Evolutionary conservation across 768 basidiomycete species (phyloP), one percentile per base, ranked within the genome.

Genomic region (Lactifluus volemus): DNA sequence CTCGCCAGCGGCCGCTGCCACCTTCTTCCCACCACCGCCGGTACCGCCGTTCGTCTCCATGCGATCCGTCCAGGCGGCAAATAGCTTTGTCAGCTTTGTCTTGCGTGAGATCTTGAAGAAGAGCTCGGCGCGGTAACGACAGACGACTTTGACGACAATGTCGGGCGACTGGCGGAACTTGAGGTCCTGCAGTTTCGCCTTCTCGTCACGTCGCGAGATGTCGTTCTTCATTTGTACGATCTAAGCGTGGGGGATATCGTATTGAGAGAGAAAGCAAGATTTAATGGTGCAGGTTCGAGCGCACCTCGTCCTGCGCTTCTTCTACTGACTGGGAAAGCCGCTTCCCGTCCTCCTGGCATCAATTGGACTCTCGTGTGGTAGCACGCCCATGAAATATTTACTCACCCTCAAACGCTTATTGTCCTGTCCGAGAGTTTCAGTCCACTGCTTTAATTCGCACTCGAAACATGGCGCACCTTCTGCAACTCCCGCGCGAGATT

Each of bases 71-170:
- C 91, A 93, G 34, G 90, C 88, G 67, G 84, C 86, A 72, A 93
- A 91, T 58, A 93, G 78, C 58, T 87, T 81, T 58, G 85, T 84
- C 38, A 94, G 77, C 70, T 91, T 92, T 30, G 89, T 91, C 74
- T 92, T 92, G 71, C 92, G 86, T 9, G 89, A 89, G 65, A 94
- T 90, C 73, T 92, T 93, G 82, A 94, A 94, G 77, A 89, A 92
- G 45, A 94, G 79, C 68, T 94, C 91, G 4, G 91, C 89, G 49
- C 92, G 88, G 70, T 92, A 92, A 67, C 87, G 86, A 73, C 91
- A 93, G 53, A 88, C 78, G 65, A 94, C 89, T 71, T 91, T 92
- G 74, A 93, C 84, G 54, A 92, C 86, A 61, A 93, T 89, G 70
- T 94, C 89, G n/a, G 89, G 88, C 79, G 83, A 84, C 72, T 92